Base-by-base conservation (phyloP, 1,284 basidiomycete genomes). In the Schizophyllum commune region DNA sequence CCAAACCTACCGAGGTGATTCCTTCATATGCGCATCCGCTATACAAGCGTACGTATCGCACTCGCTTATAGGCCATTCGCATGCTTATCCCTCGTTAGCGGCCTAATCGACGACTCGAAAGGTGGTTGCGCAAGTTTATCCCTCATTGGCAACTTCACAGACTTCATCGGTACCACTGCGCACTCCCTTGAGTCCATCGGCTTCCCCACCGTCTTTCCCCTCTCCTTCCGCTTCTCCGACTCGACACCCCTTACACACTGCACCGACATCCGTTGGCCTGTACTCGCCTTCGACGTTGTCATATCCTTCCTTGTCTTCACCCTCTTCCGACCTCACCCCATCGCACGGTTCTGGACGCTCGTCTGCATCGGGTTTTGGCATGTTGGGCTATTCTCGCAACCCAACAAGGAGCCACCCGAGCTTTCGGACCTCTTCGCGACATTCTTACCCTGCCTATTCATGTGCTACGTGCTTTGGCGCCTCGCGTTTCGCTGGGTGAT, bases 341-440 rank as follows among this genome's bases (percentile, higher is more conserved):
- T 92, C 64, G 78, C 91, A 32, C 75, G 84, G 4, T 92, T 82
- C 74, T 91, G 88, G 89, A 87, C 81, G 63, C 75, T 95, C 17
- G 83, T 93, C 2, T 92, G 86, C 74, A 86, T 94, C 55, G 93
- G 93, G 0, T 95, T 85, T 71, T 95, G 93, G 93, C 92, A 96
- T 67, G 79, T 94, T 62, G 79, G 83, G 1, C 79, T 95, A 27
- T 92, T 92, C 66, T 91, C 89, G 1, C 89, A 94, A 69, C 90
- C 91, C 1, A 82, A 81, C 32, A 78, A 77, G 1, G 82, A 80
- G 22, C 91, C 90, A 7, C 91, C 89, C 22, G 76, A 79, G 19
- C 73, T 94, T 58, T 84, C 88, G 59, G 75, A 76, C 8, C 89
- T 84, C 2, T 91, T 94, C 65, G 84, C 81, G 32, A 83, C 84